phyloP scores from a whole-genome alignment of 1,139 yeast genomes.

The Candida sojae region DNA sequence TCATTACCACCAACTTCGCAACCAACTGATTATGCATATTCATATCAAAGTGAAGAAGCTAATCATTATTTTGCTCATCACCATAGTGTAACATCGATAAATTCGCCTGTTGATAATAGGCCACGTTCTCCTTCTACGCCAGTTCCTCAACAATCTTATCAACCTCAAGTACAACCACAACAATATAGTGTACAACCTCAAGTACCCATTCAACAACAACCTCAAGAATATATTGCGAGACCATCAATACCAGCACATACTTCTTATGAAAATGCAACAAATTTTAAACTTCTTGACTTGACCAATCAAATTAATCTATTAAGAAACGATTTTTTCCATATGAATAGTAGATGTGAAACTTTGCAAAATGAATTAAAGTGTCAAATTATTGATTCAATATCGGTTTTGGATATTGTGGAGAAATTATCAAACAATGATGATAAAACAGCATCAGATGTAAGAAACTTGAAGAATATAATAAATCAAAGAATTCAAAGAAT shows the following conservation, averaged over 20 bases:
- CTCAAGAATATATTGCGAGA: constrained; percentile 10
- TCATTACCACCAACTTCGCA: constrained; percentile 33
- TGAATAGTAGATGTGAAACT: constrained; percentile 44
- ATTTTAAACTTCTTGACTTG: constrained; percentile 41
- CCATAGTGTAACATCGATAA: constrained; percentile 1
- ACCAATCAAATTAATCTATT: constrained; percentile 35
- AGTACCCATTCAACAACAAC: constrained; percentile 10
- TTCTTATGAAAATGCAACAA: constrained; percentile 27
- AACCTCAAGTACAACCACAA: constrained; percentile 6
- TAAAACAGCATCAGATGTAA: constrained; percentile 4
- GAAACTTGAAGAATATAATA: constrained; percentile 6
- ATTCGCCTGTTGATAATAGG: constrained; percentile 4
- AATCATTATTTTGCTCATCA: constrained; percentile 6
- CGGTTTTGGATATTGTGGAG: constrained; percentile 49
- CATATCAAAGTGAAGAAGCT: constrained; percentile 4
- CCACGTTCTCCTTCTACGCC: constrained; percentile 7
- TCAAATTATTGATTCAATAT: constrained; percentile 52
- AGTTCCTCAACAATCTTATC: constrained; percentile 8
- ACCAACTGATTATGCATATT: constrained; percentile 13
- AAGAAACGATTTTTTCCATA: constrained; percentile 35
- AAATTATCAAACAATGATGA: constrained; percentile 13
- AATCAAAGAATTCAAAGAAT: constrained; percentile 7
- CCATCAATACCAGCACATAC: constrained; percentile 11
- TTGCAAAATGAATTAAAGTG: constrained; percentile 47
- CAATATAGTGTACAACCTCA: constrained; percentile 8